Evolutionary conservation across 2,329 filamentous ascomycete genomes (phyloP), one percentile per base, ranked within the genome.

Genomic region (Diplodia intermedia): DNA sequence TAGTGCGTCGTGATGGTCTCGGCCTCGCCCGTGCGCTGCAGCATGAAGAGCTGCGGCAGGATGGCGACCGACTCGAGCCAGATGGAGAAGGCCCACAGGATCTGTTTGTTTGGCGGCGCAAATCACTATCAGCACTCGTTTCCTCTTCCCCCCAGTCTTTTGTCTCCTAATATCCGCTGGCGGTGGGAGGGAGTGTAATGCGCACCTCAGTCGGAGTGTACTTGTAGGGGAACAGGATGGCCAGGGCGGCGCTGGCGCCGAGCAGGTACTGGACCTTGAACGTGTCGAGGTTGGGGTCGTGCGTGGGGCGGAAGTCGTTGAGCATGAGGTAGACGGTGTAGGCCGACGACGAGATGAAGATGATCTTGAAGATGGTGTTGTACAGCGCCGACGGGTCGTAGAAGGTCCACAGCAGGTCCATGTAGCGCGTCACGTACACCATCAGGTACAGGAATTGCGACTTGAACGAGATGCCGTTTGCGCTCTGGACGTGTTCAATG

Each of bases 1-100:
- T 99, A 99, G 82, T 99, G 94, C 1, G 94, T 97, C 14, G 95
- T 99, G 77, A 99, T 99, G n/a, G 95, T 97, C 83, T 99, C 95
- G 12, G 95, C 96, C 83, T 98, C 94, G 72, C 95, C 96, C 0
- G 95, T 99, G 75, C 95, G 87, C 83, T 99, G 95, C 71, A 99
- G 86, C 92, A 99, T 96, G 82, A 99, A 98, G 65, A 99, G 87
- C 83, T 99, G 95, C 1, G 95, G 95, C 69, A 99, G 86, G 74
- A 99, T 99, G 65, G 95, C 95, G 20, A 99, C 95, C 4, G 91
- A 90, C 83, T 99, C 95, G 38, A 99, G 88, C 95, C 95, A 99
- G 79, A 99, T 97, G 66, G 91, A 96, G 80, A 98, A 99, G 26
- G 95, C 91, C 95, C 95, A 99, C 60, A 96, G 86, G 71, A 99